Evolutionary conservation across 768 basidiomycete species (phyloP).

Genomic region (Podaxis mareebaensis): DNA sequence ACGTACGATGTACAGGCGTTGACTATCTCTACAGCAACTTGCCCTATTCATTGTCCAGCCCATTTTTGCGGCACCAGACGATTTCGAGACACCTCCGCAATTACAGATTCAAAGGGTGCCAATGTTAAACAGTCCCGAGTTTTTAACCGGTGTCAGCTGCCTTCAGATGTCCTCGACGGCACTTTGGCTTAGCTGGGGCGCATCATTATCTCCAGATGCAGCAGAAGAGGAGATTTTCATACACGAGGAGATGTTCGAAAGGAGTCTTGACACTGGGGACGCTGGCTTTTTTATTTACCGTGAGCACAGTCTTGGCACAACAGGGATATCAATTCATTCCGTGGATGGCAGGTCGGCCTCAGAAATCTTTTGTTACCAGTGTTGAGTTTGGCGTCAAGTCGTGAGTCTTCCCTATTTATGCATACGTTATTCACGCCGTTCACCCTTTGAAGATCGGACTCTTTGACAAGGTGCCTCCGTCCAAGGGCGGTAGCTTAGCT

Average conservation of each 20-base stretch:
- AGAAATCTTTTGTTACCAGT: conserved; percentile 4
- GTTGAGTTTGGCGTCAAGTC: conserved; percentile 8
- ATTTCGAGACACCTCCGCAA: conserved; percentile 8
- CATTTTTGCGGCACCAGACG: conserved; percentile 7
- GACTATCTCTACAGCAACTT: conserved; percentile 24
- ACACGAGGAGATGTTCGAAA: conserved; percentile 3
- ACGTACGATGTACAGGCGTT: conserved; percentile 3
- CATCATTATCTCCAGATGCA: neutral
- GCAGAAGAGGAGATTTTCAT: neutral
- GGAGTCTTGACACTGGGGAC: neutral
- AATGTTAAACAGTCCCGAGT: conserved; percentile 30
- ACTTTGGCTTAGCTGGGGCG: conserved; percentile 45
- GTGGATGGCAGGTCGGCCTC: neutral
- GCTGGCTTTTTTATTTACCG: neutral
- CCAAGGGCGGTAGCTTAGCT: neutral
- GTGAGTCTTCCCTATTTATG: neutral
- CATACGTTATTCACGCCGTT: neutral
- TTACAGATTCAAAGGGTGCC: conserved; percentile 16
- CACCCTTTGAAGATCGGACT: neutral
- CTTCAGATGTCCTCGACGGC: conserved; percentile 57
- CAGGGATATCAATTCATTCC: neutral
- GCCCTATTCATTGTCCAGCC: conserved; percentile 25
- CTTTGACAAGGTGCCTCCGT: neutral
- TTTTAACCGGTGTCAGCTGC: conserved; percentile 41
- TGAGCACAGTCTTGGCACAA: neutral